Conservation (phyloP, 2,329 filamentous ascomycete genomes). For the Sclerotiophoma versabilis region DNA sequence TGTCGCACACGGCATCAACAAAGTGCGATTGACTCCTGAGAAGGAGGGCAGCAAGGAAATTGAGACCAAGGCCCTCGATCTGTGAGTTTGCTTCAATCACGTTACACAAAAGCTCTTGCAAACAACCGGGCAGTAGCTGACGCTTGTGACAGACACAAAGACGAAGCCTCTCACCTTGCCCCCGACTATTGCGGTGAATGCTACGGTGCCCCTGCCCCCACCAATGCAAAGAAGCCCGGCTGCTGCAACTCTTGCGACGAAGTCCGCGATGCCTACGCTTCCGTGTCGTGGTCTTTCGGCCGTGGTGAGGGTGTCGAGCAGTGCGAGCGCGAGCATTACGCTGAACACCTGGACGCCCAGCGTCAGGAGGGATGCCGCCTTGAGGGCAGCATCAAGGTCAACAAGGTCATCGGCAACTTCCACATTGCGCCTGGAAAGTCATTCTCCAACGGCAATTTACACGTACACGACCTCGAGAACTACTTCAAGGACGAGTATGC, state of each 20-base stretch:
- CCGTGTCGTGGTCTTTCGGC: slow-evolving; percentile 91
- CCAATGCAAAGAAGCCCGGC: slow-evolving; percentile 75
- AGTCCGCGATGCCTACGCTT: slow-evolving; percentile 91
- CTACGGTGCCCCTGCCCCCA: slow-evolving; percentile 81
- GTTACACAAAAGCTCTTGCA: background rate
- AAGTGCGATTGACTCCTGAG: slow-evolving; percentile 78
- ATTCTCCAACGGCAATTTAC: slow-evolving; percentile 96
- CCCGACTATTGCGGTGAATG: slow-evolving; percentile 93
- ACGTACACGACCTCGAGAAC: slow-evolving; percentile 96
- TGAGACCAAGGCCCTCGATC: slow-evolving; percentile 47
- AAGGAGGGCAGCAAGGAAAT: slow-evolving; percentile 71
- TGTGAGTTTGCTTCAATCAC: slow-evolving; percentile 38
- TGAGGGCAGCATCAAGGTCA: slow-evolving; percentile 89
- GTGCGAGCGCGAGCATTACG: slow-evolving; percentile 93
- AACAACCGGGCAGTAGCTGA: background rate
- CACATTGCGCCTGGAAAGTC: slow-evolving; percentile 95
- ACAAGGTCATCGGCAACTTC: slow-evolving; percentile 99
- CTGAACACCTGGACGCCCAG: slow-evolving; percentile 85
- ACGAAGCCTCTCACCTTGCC: slow-evolving; percentile 79
- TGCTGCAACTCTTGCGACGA: slow-evolving; percentile 98
- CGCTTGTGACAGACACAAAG: slow-evolving; percentile 62
- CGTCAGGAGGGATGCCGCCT: slow-evolving; percentile 92
- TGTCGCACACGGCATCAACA: slow-evolving; percentile 89
- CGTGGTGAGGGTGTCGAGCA: slow-evolving; percentile 92
- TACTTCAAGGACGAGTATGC: slow-evolving; percentile 77